Conservation (phyloP, 305 asterid species). For the Solanum hybrid region DNA sequence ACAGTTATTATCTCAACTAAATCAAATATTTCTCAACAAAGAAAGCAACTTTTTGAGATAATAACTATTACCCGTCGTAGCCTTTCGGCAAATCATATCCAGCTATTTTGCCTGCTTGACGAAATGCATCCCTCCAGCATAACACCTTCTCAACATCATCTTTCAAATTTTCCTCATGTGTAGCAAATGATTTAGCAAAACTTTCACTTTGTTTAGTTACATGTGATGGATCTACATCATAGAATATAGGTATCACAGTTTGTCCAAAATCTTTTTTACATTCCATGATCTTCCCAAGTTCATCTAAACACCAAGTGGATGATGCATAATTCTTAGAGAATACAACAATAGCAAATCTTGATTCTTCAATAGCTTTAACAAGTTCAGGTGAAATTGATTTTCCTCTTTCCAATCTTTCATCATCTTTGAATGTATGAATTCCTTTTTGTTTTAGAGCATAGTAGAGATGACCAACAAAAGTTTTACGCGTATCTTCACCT, state of each 20-base stretch:
- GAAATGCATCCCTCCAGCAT: slow-evolving; percentile 10
- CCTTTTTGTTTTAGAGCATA: slow-evolving; percentile 2
- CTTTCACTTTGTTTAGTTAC: slow-evolving; percentile 10
- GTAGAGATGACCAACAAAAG: slow-evolving; percentile 7
- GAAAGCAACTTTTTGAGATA: background rate
- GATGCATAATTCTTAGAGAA: slow-evolving; percentile 15
- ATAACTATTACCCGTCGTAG: background rate
- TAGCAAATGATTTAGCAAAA: background rate
- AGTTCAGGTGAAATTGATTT: slow-evolving; percentile 3
- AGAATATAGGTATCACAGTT: slow-evolving; percentile 9
- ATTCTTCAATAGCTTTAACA: slow-evolving; percentile 9
- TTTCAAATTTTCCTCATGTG: background rate
- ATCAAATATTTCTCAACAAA: background rate
- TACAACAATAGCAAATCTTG: slow-evolving; percentile 10
- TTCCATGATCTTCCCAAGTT: background rate
- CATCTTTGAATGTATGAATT: slow-evolving; percentile 13
- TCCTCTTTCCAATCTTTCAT: slow-evolving; percentile 6
- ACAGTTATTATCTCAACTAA: background rate
- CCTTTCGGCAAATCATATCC: slow-evolving; percentile 5
- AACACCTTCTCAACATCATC: background rate
- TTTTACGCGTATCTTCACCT: slow-evolving; percentile 15
- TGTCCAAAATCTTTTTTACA: background rate
- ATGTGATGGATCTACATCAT: slow-evolving; percentile 14
- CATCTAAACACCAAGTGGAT: slow-evolving; percentile 15
- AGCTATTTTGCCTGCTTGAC: slow-evolving; percentile 3